Evolutionary conservation across 2,329 filamentous ascomycete species (phyloP), one percentile per base, ranked within the genome.

Genomic region (Arthrobotrys pseudoclavata): DNA sequence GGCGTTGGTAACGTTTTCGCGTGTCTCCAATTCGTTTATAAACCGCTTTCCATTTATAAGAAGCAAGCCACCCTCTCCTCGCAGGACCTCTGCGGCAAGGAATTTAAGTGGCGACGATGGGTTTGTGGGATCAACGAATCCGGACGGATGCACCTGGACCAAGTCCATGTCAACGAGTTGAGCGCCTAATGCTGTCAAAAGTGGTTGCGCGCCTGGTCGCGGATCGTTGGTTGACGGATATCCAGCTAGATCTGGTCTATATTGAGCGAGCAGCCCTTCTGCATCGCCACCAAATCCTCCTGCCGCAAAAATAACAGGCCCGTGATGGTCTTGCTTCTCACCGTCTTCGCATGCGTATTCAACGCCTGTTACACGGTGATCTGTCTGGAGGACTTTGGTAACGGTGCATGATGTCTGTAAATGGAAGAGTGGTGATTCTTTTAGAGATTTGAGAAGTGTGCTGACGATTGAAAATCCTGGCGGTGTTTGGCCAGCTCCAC

Each of bases 201-300:
- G 80, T 0, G 81, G 79, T 69, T 90, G 88, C 1, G 87, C 85
- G 0, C 87, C 88, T 0, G 88, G 86, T 0, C 87, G 83, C 0
- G 87, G 85, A 12, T 91, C 88, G 79, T 91, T 91, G 0, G 89
- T 91, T 0, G 89, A 90, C 0, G 89, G 89, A 7, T 89, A 85
- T 0, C 87, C 87, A 1, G 84, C 84, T 0, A 91, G 84, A 80
- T 91, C 89, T 0, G 88, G 88, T 0, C 89, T 85, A 82, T 90
- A 87, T 50, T 84, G 82, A 0, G 86, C 85, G 0, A 91, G 82
- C 45, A 90, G 81, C 0, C 89, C 89, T 22, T 85, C 82, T 1
- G 88, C 85, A 81, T 91, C 89, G 10, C 89, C 89, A 0, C 86
- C 89, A 74, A 91, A 91, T 0, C 89, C 89, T 5, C 89, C 89